Percentiles rank a stretch among this genome's conserved stretches.
Conservation (phyloP, 2,329 filamentous ascomycete species). For the Pseudocercospora fijiensis region DNA sequence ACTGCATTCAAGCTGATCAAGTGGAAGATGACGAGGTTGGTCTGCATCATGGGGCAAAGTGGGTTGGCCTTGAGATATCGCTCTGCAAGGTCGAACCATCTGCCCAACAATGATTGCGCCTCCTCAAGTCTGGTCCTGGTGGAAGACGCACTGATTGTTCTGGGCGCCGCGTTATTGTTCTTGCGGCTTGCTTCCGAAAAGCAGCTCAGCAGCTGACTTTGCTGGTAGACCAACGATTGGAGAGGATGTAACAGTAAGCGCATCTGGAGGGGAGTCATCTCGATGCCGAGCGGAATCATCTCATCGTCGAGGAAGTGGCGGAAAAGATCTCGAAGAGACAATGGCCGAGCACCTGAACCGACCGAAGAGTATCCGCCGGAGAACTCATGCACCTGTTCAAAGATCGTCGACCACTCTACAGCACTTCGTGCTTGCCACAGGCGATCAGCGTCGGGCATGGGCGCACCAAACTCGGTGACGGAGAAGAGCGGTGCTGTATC, state of each 20-base stretch:
- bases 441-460: constrained; percentile 62
- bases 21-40: constrained; percentile 68
- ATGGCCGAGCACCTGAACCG: constrained; percentile 52
- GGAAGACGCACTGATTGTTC: constrained; percentile 58
- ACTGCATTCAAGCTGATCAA: constrained; percentile 68
- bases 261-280: constrained; percentile 58
- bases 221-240: constrained; percentile 64
- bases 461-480: constrained; percentile 63
- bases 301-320: constrained; percentile 67
- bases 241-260: constrained; percentile 68
- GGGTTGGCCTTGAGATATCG: constrained; percentile 57
- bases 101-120: constrained; percentile 62
- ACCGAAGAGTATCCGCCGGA: constrained; percentile 55
- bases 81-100: constrained; percentile 67
- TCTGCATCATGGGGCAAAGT: constrained; percentile 60
- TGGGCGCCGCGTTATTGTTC: constrained; percentile 43
- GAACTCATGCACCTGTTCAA: constrained; percentile 60
- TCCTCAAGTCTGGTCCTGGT: constrained; percentile 63
- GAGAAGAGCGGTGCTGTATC: constrained; percentile 63
- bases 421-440: constrained; percentile 63
- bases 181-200: constrained; percentile 57
- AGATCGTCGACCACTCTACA: constrained; percentile 59
- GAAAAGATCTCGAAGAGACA: constrained; percentile 65
- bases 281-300: constrained; percentile 53
- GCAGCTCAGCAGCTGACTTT: constrained; percentile 64